phyloP scores from a whole-genome alignment of 306 rosid species.

The Parietaria judaica region DNA sequence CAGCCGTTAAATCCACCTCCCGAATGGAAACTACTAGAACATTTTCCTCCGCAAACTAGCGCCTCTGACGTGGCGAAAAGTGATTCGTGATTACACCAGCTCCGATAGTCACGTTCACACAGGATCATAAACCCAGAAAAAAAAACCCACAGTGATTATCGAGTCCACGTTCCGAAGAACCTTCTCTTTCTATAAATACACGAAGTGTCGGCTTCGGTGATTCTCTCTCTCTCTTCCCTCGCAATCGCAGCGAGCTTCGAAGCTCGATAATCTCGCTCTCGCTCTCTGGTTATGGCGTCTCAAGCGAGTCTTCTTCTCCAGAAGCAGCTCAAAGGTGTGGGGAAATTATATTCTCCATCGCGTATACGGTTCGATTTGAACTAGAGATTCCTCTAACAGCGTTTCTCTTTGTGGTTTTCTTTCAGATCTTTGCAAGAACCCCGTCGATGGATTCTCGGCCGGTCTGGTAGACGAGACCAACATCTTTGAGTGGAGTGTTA shows the following conservation, averaged over 20 bases:
- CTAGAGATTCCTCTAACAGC: constrained; percentile 19
- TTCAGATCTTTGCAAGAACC: constrained; percentile 90
- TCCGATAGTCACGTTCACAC: too few relatives aligned
- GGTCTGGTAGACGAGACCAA: constrained; percentile 86
- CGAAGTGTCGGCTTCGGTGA: constrained; percentile 18
- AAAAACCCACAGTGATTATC: too few relatives aligned
- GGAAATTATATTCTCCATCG: background rate
- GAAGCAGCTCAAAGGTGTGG: constrained; percentile 83
- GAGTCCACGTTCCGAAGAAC: constrained; percentile 17
- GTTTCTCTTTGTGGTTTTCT: background rate
- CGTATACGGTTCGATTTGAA: constrained; percentile 13
- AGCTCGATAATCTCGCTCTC: constrained; percentile 7
- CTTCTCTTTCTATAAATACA: constrained; percentile 24
- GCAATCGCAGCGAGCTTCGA: constrained; percentile 17
- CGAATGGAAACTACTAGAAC: too few relatives aligned
- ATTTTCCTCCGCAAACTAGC: too few relatives aligned
- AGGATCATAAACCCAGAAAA: too few relatives aligned
- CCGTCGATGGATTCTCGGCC: constrained; percentile 94
- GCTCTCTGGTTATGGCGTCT: constrained; percentile 44
- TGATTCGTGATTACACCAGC: too few relatives aligned
- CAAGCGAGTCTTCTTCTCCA: constrained; percentile 96
- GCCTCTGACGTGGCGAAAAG: too few relatives aligned
- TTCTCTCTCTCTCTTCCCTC: constrained; percentile 16
- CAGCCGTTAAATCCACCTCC: too few relatives aligned
- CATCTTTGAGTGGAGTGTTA: constrained; percentile 98